These are phyloP conservation scores for Nidularia sp. DNA, from an alignment of 768 basidiomycete genomes.

Conservation along the genomic window DNA sequence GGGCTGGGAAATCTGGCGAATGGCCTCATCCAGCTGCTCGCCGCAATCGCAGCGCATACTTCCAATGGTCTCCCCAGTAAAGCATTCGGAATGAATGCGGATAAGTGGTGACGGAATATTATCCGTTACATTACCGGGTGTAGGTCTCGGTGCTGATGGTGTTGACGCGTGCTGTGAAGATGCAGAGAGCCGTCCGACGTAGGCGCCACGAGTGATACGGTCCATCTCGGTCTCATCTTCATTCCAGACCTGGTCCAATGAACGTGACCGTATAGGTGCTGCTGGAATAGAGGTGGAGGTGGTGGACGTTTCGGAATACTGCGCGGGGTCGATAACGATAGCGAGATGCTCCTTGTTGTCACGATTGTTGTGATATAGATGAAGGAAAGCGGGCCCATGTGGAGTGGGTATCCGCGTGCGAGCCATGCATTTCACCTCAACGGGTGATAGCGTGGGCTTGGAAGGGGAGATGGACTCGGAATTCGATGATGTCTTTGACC, in stretches of 20 bases:
- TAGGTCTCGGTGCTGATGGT: conserved; percentile 19
- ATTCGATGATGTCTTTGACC: conserved; percentile 15
- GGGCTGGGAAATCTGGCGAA: conserved; percentile 79
- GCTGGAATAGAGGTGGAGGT: conserved; percentile 26
- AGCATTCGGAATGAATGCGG: conserved; percentile 97
- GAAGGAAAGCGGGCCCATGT: conserved; percentile 89
- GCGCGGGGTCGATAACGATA: conserved; percentile 88
- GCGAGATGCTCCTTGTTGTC: conserved; percentile 96
- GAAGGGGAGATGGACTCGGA: conserved; percentile 12
- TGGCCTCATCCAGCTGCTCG: conserved; percentile 97
- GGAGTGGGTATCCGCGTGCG: conserved; percentile 97
- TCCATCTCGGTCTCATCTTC: conserved; percentile 90
- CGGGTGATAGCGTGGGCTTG: conserved; percentile 20
- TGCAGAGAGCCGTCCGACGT: conserved; percentile 77
- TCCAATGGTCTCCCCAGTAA: conserved; percentile 96
- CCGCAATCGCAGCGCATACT: conserved; percentile 99
- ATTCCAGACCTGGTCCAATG: conserved; percentile 82
- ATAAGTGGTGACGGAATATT: conserved; percentile 74
- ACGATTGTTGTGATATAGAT: conserved; percentile 90
- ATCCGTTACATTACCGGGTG: conserved; percentile 13
- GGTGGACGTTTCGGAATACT: conserved; percentile 48
- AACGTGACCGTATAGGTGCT: conserved; percentile 74
- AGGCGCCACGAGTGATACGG: conserved; percentile 89
- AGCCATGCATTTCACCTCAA: conserved; percentile 91
- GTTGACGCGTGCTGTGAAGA: conserved; percentile 42